Conservation (phyloP, 352 stramenopile genomes). For the Pythium phragmitis region DNA sequence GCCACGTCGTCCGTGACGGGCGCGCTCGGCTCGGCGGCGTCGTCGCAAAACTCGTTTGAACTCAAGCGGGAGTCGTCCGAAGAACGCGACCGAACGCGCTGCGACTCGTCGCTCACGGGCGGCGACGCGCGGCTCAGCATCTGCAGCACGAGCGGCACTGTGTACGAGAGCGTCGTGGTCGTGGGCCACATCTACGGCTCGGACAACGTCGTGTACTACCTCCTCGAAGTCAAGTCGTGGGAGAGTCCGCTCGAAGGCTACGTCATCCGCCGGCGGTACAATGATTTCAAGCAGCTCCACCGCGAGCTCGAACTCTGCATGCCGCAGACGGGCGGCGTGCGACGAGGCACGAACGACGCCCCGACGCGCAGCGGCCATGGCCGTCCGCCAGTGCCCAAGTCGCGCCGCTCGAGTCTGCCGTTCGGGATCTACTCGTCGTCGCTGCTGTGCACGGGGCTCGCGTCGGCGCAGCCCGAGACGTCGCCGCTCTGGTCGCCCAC, state of each 20-base stretch:
- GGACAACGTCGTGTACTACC: slow-evolving; percentile 74
- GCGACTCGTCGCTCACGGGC: slow-evolving; percentile 32
- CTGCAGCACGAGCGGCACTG: slow-evolving; percentile 61
- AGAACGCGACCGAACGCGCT: slow-evolving; percentile 34
- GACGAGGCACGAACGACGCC: slow-evolving; percentile 11
- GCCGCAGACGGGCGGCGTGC: slow-evolving; percentile 30
- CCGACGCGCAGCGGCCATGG: not conserved
- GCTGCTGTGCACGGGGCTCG: slow-evolving; percentile 55
- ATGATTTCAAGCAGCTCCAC: slow-evolving; percentile 73
- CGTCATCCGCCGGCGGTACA: slow-evolving; percentile 73
- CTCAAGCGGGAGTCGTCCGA: slow-evolving; percentile 24
- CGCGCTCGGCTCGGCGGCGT: slow-evolving; percentile 7
- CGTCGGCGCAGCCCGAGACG: slow-evolving; percentile 28
- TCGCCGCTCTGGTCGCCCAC: slow-evolving; percentile 56
- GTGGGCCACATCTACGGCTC: slow-evolving; percentile 59
- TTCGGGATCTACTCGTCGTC: slow-evolving; percentile 40
- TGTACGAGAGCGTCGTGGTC: slow-evolving; percentile 75
- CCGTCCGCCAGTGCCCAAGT: slow-evolving; percentile 1
- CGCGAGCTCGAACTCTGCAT: slow-evolving; percentile 50
- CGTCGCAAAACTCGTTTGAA: slow-evolving; percentile 10
- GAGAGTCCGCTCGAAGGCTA: slow-evolving; percentile 77
- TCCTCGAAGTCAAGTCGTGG: slow-evolving; percentile 70
- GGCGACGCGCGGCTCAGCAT: slow-evolving; percentile 50
- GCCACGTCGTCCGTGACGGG: slow-evolving; percentile 3
- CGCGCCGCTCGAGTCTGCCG: slow-evolving; percentile 1